Percentiles rank a stretch among this genome's conserved stretches.
These are phyloP conservation scores for Botrytis medusae DNA, from an alignment of 2,329 filamentous ascomycete species.

Conservation along the genomic window DNA sequence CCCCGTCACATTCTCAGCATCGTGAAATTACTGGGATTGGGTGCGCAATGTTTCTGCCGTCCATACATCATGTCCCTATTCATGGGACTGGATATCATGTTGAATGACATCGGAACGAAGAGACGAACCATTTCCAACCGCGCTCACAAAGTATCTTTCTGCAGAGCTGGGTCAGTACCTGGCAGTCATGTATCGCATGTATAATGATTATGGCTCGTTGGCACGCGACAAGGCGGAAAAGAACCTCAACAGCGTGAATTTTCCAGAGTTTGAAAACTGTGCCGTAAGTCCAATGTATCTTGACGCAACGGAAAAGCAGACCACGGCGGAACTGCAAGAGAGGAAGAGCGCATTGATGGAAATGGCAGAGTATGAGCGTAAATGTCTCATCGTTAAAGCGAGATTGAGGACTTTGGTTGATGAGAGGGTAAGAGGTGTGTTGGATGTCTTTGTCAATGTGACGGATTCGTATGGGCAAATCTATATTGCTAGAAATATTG, in stretches of 20 bases:
- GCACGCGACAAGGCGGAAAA: conserved; percentile 37
- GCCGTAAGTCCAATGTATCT: not conserved
- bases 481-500: conserved; percentile 24
- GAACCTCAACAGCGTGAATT: conserved; percentile 41
- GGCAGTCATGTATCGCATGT: conserved; percentile 38
- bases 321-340: not conserved
- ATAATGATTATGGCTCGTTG: conserved; percentile 42
- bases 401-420: not conserved
- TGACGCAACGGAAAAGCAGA: not conserved
- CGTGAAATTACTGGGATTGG: not conserved
- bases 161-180: conserved; percentile 29
- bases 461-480: conserved; percentile 26
- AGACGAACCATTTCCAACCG: not conserved
- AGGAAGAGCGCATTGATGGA: not conserved
- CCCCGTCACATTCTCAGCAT: not conserved
- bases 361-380: not conserved
- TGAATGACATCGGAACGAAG: not conserved
- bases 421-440: not conserved
- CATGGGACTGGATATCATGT: conserved; percentile 15
- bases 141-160: conserved; percentile 16
- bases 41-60: conserved; percentile 7
- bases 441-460: conserved; percentile 21
- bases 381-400: not conserved
- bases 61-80: conserved; percentile 19
- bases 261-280: conserved; percentile 22